Base-by-base conservation (phyloP, 352 stramenopile species). In the Phytopythium boreale region DNA sequence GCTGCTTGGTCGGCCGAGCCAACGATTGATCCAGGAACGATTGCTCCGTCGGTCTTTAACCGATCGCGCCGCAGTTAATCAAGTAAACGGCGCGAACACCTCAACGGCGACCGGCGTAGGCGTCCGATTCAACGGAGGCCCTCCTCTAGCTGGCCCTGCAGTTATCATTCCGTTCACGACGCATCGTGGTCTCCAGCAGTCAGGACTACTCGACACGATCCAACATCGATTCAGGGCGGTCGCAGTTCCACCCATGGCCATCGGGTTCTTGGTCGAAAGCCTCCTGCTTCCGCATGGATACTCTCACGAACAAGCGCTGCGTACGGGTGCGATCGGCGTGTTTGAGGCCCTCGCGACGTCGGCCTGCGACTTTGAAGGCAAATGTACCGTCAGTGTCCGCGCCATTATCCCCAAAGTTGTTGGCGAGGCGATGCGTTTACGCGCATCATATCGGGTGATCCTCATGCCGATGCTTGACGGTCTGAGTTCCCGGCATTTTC, bases 111-210 rank as follows among this genome's bases (percentile, higher is more conserved):
- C 10, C 4, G 41, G 36, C 56, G 5, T 49, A 12, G 26, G 20
- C 55, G 26, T 39, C 19, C 49, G 49, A 12, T 56, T 56, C 49
- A 56, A 37, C 15, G 34, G 34, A 29, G 63, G 63, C 2, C 27
- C 70, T 43, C 11, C 19, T 8, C 53, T 44, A n/a, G 49, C 55
- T 2, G 12, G 61, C 17, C 56, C 57, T 1, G 68, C 57, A 2
- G 60, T 85, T 39, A 72, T 83, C 36, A 61, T 77, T 8, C 68
- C 75, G 8, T 66, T 84, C 8, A 19, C 44, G 6, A 70, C 71
- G 36, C 34, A 14, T 12, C n/a, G 37, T 1, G 43, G 56, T 29
- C 27, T 77, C 17, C 20, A 55, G 2, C 39, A 14, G 1, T 79
- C 70, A 10, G 52, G 61, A 0, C 56, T 81, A 22, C 22, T 79